Conservation (phyloP, 805 yeast species). For the Teunomyces funiuensis region DNA sequence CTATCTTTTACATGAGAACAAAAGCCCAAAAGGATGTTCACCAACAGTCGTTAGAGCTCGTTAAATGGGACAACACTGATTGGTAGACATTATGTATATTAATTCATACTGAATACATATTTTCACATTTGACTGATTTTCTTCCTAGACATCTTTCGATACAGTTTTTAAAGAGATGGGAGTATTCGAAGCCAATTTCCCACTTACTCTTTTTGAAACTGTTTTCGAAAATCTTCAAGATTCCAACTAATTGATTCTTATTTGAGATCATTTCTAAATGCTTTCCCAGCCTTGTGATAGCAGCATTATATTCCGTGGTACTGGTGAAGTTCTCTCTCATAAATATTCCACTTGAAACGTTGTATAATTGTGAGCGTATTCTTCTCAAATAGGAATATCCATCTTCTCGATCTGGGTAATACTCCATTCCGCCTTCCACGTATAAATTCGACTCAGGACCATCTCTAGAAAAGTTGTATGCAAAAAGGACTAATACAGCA, state of each 20-base stretch:
- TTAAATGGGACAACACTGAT: conserved; percentile 61
- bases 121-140: conserved; percentile 44
- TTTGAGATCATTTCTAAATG: conserved; percentile 38
- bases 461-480: conserved; percentile 46
- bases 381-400: conserved; percentile 53
- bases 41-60: conserved; percentile 56
- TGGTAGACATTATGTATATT: conserved; percentile 38
- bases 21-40: conserved; percentile 74
- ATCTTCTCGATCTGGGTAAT: conserved; percentile 41
- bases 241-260: conserved; percentile 54
- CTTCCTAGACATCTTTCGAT: conserved; percentile 54
- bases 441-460: conserved; percentile 46
- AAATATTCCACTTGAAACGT: conserved; percentile 25
- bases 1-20: conserved; percentile 95
- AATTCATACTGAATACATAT: conserved; percentile 41
- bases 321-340: conserved; percentile 3
- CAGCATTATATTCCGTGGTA: conserved; percentile 41
- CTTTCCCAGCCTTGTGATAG: conserved; percentile 41
- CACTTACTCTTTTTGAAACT: conserved; percentile 41
- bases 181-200: conserved; percentile 58
- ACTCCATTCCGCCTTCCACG: conserved; percentile 12
- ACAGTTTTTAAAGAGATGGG: conserved; percentile 53
- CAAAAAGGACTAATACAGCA: conserved; percentile 49
- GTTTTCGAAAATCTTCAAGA: conserved; percentile 47
- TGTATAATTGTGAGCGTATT: conserved; percentile 43